These are phyloP conservation scores for Euptelea pleiosperma DNA, from an alignment of 164 flowering plant genomes.

Conservation along the genomic window DNA sequence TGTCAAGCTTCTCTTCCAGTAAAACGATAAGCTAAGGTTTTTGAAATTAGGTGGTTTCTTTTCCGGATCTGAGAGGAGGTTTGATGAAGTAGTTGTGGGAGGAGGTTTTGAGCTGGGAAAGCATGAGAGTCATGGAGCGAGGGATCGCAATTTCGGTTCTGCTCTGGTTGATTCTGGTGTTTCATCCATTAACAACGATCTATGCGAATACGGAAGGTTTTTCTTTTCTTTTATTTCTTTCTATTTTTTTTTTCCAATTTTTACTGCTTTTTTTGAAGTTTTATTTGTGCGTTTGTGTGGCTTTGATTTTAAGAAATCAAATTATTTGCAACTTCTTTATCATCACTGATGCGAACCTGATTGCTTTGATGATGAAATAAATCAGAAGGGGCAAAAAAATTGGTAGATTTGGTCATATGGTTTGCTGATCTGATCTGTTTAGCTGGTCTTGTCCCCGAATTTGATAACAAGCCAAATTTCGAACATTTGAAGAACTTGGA, in stretches of 20 bases:
- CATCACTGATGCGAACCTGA: background rate
- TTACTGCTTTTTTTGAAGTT: background rate
- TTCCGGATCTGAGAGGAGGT: constrained; percentile 6
- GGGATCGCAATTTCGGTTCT: constrained; percentile 14
- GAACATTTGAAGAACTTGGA: background rate
- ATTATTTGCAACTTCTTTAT: background rate
- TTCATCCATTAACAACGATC: constrained; percentile 27
- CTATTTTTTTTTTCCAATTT: background rate
- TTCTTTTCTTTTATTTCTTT: background rate
- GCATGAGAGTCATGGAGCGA: constrained; percentile 23
- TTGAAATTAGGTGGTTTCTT: constrained; percentile 12
- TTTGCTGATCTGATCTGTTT: constrained; percentile 2
- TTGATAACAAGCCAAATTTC: background rate
- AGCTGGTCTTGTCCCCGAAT: constrained; percentile 4
- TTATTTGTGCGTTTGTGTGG: background rate
- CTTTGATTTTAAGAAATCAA: background rate
- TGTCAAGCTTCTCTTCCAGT: background rate
- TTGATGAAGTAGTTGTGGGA: constrained; percentile 8
- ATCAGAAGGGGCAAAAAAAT: background rate
- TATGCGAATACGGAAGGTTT: constrained; percentile 31
- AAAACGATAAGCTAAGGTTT: constrained; percentile 15
- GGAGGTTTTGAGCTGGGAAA: constrained; percentile 10
- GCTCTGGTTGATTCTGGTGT: constrained; percentile 27
- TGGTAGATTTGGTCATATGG: background rate
- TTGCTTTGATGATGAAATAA: background rate